A percentile compares a stretch with the other conserved stretches of the same genome.
phyloP scores from a whole-genome alignment of 192 early-diverging fungal genomes.

The Rhizophlyctis rosea region DNA sequence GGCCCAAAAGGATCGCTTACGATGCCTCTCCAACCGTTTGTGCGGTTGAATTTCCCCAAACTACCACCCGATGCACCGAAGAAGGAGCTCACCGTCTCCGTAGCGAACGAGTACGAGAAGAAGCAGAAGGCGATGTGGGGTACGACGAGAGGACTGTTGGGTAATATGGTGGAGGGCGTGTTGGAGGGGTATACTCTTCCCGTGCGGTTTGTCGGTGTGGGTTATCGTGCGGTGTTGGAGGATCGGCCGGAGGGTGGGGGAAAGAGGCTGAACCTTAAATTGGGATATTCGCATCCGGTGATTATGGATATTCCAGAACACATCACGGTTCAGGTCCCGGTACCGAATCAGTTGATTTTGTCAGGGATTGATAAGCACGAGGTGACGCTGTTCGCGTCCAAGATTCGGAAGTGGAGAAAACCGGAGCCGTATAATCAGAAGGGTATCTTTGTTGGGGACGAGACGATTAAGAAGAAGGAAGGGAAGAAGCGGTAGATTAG shows the following conservation, averaged over 20 bases:
- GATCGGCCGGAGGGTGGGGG: too few species aligned
- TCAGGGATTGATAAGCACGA: slow-evolving; percentile 72
- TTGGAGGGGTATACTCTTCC: slow-evolving; percentile 83
- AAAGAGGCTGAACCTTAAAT: slow-evolving; percentile 70
- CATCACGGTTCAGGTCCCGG: slow-evolving; percentile 69
- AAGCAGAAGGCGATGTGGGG: slow-evolving; percentile 95
- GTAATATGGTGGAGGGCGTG: slow-evolving; percentile 85
- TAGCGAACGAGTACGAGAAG: slow-evolving; percentile 61
- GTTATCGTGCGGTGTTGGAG: slow-evolving; percentile 87
- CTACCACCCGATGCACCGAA: slow-evolving; percentile 15
- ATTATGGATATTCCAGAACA: slow-evolving; percentile 75
- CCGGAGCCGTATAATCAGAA: slow-evolving; percentile 99
- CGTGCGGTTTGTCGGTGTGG: slow-evolving; percentile 87
- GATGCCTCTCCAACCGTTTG: slow-evolving; percentile 82
- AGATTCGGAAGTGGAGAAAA: slow-evolving; percentile 82
- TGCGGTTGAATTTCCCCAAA: slow-evolving; percentile 46
- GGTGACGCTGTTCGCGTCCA: slow-evolving; percentile 89
- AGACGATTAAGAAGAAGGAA: slow-evolving; percentile 98
- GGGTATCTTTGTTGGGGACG: slow-evolving; percentile 96
- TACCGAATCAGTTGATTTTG: slow-evolving; percentile 81
- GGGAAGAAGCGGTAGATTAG: slow-evolving; percentile 81
- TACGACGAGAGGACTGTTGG: slow-evolving; percentile 85
- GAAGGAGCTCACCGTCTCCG: slow-evolving; percentile 31
- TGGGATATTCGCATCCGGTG: slow-evolving; percentile 87
- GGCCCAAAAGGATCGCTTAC: slow-evolving; percentile 79